Base-by-base conservation (phyloP, 768 basidiomycete genomes). In the Chiua virens region DNA sequence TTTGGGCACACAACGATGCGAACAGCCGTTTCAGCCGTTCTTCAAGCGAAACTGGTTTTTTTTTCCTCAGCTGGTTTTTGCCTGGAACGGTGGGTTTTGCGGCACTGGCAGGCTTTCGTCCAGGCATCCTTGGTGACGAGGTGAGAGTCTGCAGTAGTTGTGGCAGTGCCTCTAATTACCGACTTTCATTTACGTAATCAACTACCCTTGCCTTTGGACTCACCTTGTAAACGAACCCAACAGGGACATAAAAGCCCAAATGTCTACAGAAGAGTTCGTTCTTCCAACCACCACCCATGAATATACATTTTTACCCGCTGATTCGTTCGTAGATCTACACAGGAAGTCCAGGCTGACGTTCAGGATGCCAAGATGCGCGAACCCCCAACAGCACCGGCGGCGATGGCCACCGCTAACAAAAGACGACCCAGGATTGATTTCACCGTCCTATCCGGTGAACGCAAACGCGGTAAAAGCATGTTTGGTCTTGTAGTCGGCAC, bases 381-480 rank as follows among this genome's bases (percentile, higher is more conserved):
- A 48, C 62, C 63, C 13, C 65, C 79, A 27, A 76, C 77, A 22
- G 77, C 76, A 49, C 73, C 80, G 21, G 71, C 77, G 15, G 74
- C 75, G 35, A 74, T 75, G 65, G 69, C 71, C 37, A 58, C 59
- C 28, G 66, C 66, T 39, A 77, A 70, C 65, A 83, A 79, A 74
- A 87, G 79, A 71, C 82, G 89, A 52, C 89, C 89, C 53, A 81
- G 85, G 62, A 75, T 91, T 55, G 87, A 90, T 68, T 74, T 91
- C 59, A 73, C 73, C 52, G 72, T 75, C 42, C 67, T 58, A 39
- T 54, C 72, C 53, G 77, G 84, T 61, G 86, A 87, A 68, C 81
- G 86, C 63, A 90, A 87, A 73, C 86, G 88, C 62, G 89, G 89
- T 67, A 89, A 88, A 81, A 83, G 80, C 73, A 89, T 91, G 86